Conservation (phyloP, 805 yeast genomes). For the Candida insectorum region DNA sequence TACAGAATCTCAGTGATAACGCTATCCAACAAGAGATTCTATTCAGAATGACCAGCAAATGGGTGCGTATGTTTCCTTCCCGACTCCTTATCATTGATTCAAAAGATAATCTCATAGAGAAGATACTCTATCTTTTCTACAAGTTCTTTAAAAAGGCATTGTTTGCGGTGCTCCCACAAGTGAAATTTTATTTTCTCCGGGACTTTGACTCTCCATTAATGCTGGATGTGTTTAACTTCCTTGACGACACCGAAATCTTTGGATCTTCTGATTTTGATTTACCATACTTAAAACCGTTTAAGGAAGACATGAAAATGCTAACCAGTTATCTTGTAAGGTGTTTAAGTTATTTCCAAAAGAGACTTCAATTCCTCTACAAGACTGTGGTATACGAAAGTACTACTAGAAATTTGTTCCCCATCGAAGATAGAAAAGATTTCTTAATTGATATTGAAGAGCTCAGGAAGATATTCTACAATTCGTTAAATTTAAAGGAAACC, state of each 20-base stretch:
- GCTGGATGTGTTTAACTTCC: slow-evolving; percentile 28
- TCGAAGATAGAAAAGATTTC: slow-evolving; percentile 25
- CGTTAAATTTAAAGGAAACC: slow-evolving; percentile 10
- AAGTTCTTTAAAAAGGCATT: slow-evolving; percentile 30
- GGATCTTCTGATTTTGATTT: slow-evolving; percentile 15
- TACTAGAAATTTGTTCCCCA: slow-evolving; percentile 19
- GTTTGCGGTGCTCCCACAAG: slow-evolving; percentile 36
- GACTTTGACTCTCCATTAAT: slow-evolving; percentile 41
- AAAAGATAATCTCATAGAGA: slow-evolving; percentile 28
- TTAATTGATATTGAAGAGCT: slow-evolving; percentile 21
- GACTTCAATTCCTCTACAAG: slow-evolving; percentile 28
- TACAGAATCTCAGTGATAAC: slow-evolving; percentile 20
- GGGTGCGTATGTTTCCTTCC: slow-evolving; percentile 35
- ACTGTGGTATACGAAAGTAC: slow-evolving; percentile 22
- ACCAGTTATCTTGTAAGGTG: slow-evolving; percentile 30
- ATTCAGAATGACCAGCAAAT: slow-evolving; percentile 30
- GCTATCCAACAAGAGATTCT: slow-evolving; percentile 29
- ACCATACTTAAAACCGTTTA: slow-evolving; percentile 14
- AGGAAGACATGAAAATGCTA: slow-evolving; percentile 16
- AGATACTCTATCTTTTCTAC: slow-evolving; percentile 29
- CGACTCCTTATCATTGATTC: slow-evolving; percentile 20
- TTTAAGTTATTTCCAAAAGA: slow-evolving; percentile 24
- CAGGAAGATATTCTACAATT: slow-evolving; percentile 10
- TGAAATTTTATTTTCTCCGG: slow-evolving; percentile 35
- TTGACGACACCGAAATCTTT: slow-evolving; percentile 22